Conservation (phyloP, 176 grass and related monocot species). For the Guadua angustifolia region DNA sequence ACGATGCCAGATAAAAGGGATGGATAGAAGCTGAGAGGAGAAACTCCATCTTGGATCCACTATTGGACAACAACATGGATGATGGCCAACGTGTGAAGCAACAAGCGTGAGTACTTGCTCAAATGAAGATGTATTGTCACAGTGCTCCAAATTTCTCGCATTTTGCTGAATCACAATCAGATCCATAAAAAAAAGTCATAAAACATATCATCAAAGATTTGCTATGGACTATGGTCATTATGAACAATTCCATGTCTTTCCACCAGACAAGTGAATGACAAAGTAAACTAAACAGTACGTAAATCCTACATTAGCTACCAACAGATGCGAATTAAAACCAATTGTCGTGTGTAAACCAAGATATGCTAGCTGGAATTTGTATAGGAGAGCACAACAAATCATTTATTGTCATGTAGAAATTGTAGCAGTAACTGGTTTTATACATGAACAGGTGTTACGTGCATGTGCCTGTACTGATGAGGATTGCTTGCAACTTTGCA, state of each 20-base stretch:
- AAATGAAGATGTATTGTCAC: slow-evolving; percentile 55
- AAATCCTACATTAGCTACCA: slow-evolving; percentile 32
- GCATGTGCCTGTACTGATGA: neutral
- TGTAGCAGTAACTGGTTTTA: neutral
- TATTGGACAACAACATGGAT: slow-evolving; percentile 57
- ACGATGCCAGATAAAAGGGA: slow-evolving; percentile 91
- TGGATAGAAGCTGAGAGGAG: slow-evolving; percentile 82
- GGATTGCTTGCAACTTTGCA: neutral
- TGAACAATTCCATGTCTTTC: neutral
- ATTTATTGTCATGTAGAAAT: slow-evolving; percentile 5
- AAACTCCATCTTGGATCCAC: slow-evolving; percentile 84
- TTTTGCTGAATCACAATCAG: slow-evolving; percentile 64
- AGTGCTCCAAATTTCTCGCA: slow-evolving; percentile 41
- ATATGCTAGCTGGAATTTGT: neutral
- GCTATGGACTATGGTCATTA: neutral
- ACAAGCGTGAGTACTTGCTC: slow-evolving; percentile 73
- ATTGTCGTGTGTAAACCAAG: too few relatives aligned
- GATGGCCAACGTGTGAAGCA: slow-evolving; percentile 78
- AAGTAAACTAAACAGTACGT: neutral
- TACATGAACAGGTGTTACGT: neutral
- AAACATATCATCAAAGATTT: slow-evolving; percentile 29
- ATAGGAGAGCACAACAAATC: slow-evolving; percentile 4
- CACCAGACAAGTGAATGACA: slow-evolving; percentile 31
- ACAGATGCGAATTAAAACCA: slow-evolving; percentile 17
- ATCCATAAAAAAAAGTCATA: slow-evolving; percentile 32